Evolutionary conservation across 768 basidiomycete genomes (phyloP), one percentile per base, ranked within the genome.

Genomic region (Kwoniella europaea): DNA sequence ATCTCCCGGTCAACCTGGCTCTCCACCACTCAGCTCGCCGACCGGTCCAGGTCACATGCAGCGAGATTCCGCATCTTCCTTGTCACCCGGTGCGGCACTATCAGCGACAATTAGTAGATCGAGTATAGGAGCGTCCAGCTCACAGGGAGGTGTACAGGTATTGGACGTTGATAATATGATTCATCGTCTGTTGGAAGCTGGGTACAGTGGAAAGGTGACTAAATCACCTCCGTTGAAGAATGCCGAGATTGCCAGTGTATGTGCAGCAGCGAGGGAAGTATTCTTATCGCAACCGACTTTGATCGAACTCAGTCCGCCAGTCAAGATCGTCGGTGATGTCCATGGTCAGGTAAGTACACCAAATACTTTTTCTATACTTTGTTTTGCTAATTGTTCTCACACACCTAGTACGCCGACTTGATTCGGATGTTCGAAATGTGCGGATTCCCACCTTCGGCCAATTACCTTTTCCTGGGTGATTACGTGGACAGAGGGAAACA

Each of bases 401-500:
- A 3, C 35, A 35, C 6, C 24, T 59, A 83, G 81, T 99, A 98
- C 84, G 93, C 92, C 62, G 97, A 99, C 87, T 90, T 99, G 78
- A 98, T 98, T 78, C 91, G 97, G 64, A 85, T 99, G 57, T 99
- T 99, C 79, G 97, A 98, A 85, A 98, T 98, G 96, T 98, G 97
- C 82, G 97, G 97, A 24, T 99, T 98, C 84, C 97, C 97, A 29
- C 97, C 97, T 4, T 88, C 91, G 4, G 91, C 94, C 76, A 98
- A 98, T 82, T 99, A 98, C 84, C 92, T 99, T 71, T 99, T 98
- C 87, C 88, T 99, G 55, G 97, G 97, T 55, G 97, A 99, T 85
- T 99, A 99, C 80, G 97, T 99, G 80, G 97, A 99, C 85, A 88
- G 97, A 73, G 97, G 97, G 41, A 98, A 98, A 85, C 96, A 98